These are phyloP conservation scores for Podospora pseudoanserina DNA, from an alignment of 495 filamentous ascomycete species.

Conservation along the genomic window DNA sequence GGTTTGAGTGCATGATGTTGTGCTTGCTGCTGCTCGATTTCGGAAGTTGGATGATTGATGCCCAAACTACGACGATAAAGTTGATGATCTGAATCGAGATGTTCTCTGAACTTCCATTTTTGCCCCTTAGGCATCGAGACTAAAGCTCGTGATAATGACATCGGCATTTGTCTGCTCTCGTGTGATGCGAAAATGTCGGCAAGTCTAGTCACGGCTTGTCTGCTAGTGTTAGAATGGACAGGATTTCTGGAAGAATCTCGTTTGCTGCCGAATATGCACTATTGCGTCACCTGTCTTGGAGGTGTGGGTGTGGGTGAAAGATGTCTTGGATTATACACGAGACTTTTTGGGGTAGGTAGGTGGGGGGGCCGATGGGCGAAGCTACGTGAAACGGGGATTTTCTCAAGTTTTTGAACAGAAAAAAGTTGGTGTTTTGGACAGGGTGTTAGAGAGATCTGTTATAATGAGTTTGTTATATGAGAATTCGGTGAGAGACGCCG, in stretches of 20 bases:
- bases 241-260: conserved; percentile 1
- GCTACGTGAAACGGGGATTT: neutral
- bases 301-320: neutral
- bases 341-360: neutral
- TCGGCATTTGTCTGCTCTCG: too few relatives aligned
- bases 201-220: neutral
- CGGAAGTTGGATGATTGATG: neutral
- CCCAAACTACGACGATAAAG: neutral
- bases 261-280: conserved; percentile 5
- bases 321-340: neutral
- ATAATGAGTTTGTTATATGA: neutral
- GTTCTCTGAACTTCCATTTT: neutral
- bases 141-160: too few relatives aligned
- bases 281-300: conserved; percentile 17
- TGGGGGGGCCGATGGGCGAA: too few relatives aligned
- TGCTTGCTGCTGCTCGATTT: too few relatives aligned
- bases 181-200: neutral
- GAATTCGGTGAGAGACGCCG: neutral
- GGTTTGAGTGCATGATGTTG: too few relatives aligned
- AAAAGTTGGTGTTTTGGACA: neutral
- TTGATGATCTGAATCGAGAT: conserved; percentile 1
- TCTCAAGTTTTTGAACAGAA: neutral
- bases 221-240: neutral
- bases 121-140: neutral
- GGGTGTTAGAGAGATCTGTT: neutral